Conservation (phyloP, 2,329 filamentous ascomycete species). For the Ustilaginoidea virens region DNA sequence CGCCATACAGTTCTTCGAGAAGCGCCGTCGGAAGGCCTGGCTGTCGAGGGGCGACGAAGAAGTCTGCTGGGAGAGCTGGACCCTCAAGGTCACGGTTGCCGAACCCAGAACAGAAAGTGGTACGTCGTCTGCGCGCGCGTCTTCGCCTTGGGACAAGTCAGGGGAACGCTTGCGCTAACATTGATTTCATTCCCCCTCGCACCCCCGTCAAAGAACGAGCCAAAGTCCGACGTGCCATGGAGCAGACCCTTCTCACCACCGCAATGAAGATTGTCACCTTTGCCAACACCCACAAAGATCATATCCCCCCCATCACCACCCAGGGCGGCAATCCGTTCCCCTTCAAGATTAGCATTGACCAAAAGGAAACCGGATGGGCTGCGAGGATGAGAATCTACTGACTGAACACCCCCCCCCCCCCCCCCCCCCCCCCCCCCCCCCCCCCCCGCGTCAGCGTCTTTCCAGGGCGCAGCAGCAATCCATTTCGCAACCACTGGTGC, state of each 20-base stretch:
- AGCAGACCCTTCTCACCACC: slow-evolving; percentile 72
- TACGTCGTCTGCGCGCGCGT: slow-evolving; percentile 24
- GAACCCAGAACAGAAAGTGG: slow-evolving; percentile 79
- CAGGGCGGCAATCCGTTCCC: slow-evolving; percentile 91
- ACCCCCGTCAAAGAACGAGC: slow-evolving; percentile 69
- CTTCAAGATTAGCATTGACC: slow-evolving; percentile 82
- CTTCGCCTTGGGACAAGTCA: background rate
- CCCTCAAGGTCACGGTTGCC: slow-evolving; percentile 81
- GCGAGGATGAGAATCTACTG: slow-evolving; percentile 63
- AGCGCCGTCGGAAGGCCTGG: slow-evolving; percentile 68
- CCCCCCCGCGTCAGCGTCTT: background rate
- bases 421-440: background rate
- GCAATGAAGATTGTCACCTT: slow-evolving; percentile 81
- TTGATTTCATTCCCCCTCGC: too few relatives aligned
- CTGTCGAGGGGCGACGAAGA: slow-evolving; percentile 77
- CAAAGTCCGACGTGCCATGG: slow-evolving; percentile 83
- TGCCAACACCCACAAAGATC: slow-evolving; percentile 80
- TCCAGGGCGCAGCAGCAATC: background rate
- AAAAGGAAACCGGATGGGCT: slow-evolving; percentile 62
- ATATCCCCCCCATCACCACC: slow-evolving; percentile 93
- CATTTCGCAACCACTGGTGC: background rate
- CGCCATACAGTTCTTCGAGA: slow-evolving; percentile 88
- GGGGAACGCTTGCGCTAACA: too few relatives aligned
- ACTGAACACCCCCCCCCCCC: background rate
- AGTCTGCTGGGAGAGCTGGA: slow-evolving; percentile 95